Base-by-base conservation (phyloP, 1,284 basidiomycete genomes). In the Thecaphora frezii region DNA sequence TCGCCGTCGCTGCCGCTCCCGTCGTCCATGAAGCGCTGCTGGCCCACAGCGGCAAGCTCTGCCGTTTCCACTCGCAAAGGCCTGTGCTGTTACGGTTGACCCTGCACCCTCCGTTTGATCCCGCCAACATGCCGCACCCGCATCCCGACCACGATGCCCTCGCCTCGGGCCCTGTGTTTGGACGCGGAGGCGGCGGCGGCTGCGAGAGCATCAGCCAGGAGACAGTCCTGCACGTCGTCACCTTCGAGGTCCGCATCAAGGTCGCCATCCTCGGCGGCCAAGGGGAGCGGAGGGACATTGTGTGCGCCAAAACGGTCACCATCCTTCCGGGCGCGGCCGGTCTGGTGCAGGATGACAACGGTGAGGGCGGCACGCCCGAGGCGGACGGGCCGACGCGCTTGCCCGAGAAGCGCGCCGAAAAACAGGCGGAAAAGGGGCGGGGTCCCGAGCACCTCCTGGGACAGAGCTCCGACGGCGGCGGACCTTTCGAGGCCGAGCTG, bases 191-290 rank as follows among this genome's bases (percentile, higher is more conserved):
- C 16, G 73, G 72, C 14, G 69, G 72, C 13, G 63, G 69, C 12
- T 78, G 76, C 54, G 73, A 76, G 52, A 71, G 71, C 37, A 69
- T 78, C 51, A 71, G 61, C 23, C 76, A 78, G 44, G 69, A 74
- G 46, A 78, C 76, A 0, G 44, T 69, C 5, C 55, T 77, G 48
- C 76, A 77, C 51, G 60, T 58, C n/a, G 69, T 78, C 38, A 60
- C 51, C 40, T 78, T 78, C 39, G 61, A 69, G 19, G 67, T 78
- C 21, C 51, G 63, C 18, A 60, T 77, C 38, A 69, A 70, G 48
- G 48, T 77, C 8, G 60, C 56, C 18, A 54, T 78, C 16, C 58
- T 60, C 2, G 59, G 60, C 14, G 63, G 57, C 10, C 46, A 41
- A 3, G 61, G 63, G 18, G 70, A 69, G 28, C 59, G 64, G 8